Base-by-base conservation (phyloP, 2,329 filamentous ascomycete species). In the Ophiocordyceps camponoti-saundersi region DNA sequence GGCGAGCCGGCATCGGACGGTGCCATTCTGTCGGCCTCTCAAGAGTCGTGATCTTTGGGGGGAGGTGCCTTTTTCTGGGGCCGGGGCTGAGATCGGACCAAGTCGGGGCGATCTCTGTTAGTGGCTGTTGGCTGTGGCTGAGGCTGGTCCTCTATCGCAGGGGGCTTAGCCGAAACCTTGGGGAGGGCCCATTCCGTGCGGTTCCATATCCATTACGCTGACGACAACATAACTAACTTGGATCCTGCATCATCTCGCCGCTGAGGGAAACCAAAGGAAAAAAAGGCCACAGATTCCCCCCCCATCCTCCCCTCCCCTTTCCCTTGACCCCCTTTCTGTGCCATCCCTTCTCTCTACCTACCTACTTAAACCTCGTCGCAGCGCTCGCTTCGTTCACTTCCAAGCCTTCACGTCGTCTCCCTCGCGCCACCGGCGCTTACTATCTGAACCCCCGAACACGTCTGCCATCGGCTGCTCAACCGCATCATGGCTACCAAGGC, bases 401-500 rank as follows among this genome's bases (percentile, higher is more conserved):
- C 16, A 39, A 39, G 36, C 36, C 36, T 18, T 39, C 16, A 7
- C 18, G 11, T 3, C 12, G 18, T 18, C 34, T 7, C 12, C 36
- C 36, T 40, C 18, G 36, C n/a, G 36, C 36, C 36, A 20, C 18
- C 36, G n/a, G 36, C 21, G 20, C 40, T 13, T 21, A 20, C 20
- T n/a, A 16, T 42, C 7, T 21, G 34, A 36, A 15, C 15, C 34
- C 15, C 34, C 34, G 20, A 13, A 16, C 20, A 23, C 21, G 20
- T 23, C 11, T 23, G 20, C 15, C 20, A 20, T 42, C 40, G 40
- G 26, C 42, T 34, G n/a, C 23, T 45, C 22, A 30, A 49, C 46
- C 50, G 41, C 47, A 29, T 48, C 52, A 85, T 85, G 81, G 80
- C 82, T 45, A 84, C 77, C 57, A 80, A 79, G 60, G 79, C 81